Percentiles rank a stretch among this genome's conserved stretches.
phyloP scores from a whole-genome alignment of 2,329 filamentous ascomycete genomes.

The Clonostachys chloroleuca region DNA sequence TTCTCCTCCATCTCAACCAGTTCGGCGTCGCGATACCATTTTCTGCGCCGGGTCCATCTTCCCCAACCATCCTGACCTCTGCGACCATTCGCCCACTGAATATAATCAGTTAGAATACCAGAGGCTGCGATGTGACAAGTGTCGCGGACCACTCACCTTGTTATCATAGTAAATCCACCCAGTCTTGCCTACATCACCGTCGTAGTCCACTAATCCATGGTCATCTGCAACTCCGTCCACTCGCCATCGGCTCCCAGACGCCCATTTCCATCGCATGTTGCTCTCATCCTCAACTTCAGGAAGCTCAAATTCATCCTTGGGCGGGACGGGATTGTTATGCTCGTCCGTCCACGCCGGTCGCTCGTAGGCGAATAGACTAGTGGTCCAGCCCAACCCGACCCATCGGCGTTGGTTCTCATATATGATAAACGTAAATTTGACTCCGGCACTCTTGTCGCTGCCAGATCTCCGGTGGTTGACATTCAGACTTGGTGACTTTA shows the following conservation, averaged over 20 bases:
- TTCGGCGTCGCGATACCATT: constrained; percentile 97
- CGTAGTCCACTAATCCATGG: constrained; percentile 37
- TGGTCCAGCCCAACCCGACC: constrained; percentile 94
- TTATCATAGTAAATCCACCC: constrained; percentile 99
- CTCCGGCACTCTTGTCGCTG: constrained; percentile 63
- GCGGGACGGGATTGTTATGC: constrained; percentile 75
- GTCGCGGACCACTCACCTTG: constrained; percentile 55
- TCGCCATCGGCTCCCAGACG: constrained; percentile 77
- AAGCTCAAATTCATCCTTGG: constrained; percentile 65
- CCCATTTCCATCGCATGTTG: constrained; percentile 67
- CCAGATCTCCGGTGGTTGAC: constrained; percentile 21
- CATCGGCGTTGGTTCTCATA: constrained; percentile 96
- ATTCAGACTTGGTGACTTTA: constrained; percentile 13
- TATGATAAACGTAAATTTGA: constrained; percentile 93
- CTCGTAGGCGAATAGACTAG: constrained; percentile 86
- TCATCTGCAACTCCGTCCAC: constrained; percentile 70
- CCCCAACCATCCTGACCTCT: constrained; percentile 88
- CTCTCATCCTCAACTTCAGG: constrained; percentile 58
- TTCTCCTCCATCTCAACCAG: constrained; percentile 66
- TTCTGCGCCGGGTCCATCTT: constrained; percentile 84
- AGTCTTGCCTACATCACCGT: constrained; percentile 57
- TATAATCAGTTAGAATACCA: not conserved
- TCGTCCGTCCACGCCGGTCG: constrained; percentile 93
- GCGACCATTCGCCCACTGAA: constrained; percentile 82
- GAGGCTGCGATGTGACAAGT: not conserved